phyloP scores from a whole-genome alignment of 2,329 filamentous ascomycete species.

The Byssoonygena ceratinophila region DNA sequence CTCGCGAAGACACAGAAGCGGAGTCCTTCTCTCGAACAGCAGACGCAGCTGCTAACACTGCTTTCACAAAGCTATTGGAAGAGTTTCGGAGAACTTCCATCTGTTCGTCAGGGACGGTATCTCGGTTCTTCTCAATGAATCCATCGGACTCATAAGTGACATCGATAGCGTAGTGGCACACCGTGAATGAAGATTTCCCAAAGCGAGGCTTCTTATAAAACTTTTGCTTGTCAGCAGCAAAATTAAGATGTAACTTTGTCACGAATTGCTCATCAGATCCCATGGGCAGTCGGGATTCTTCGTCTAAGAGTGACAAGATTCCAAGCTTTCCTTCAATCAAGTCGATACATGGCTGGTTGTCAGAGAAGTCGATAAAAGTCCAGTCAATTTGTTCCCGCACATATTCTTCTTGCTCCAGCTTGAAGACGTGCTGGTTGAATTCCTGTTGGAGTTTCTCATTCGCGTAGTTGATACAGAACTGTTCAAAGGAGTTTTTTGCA shows the following conservation, averaged over 20 bases:
- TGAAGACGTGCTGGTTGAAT: conserved; percentile 99
- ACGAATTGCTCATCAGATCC: conserved; percentile 96
- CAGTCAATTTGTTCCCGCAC: conserved; percentile 93
- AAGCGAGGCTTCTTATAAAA: conserved; percentile 99
- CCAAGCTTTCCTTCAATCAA: conserved; percentile 95
- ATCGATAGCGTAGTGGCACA: conserved; percentile 95
- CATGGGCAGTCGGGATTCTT: conserved; percentile 94
- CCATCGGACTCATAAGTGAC: conserved; percentile 98
- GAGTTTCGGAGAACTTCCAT: conserved; percentile 83
- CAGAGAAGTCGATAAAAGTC: conserved; percentile 98
- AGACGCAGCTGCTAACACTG: conserved; percentile 75
- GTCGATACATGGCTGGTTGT: conserved; percentile 98
- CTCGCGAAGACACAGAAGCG: conserved; percentile 57
- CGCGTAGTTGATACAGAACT: conserved; percentile 99
- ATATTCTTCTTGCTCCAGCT: conserved; percentile 97
- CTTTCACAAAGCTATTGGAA: conserved; percentile 70
- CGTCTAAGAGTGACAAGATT: conserved; percentile 81
- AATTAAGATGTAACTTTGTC: conserved; percentile 91
- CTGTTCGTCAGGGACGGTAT: conserved; percentile 96
- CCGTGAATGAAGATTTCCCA: conserved; percentile 92
- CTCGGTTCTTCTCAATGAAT: conserved; percentile 98
- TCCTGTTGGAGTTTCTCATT: conserved; percentile 99
- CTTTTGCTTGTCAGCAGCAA: conserved; percentile 76
- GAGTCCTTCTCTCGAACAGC: conserved; percentile 82
- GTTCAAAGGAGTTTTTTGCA: conserved; percentile 98